phyloP scores from a whole-genome alignment of 2,329 filamentous ascomycete species.

The Ceratocystis ficicola region DNA sequence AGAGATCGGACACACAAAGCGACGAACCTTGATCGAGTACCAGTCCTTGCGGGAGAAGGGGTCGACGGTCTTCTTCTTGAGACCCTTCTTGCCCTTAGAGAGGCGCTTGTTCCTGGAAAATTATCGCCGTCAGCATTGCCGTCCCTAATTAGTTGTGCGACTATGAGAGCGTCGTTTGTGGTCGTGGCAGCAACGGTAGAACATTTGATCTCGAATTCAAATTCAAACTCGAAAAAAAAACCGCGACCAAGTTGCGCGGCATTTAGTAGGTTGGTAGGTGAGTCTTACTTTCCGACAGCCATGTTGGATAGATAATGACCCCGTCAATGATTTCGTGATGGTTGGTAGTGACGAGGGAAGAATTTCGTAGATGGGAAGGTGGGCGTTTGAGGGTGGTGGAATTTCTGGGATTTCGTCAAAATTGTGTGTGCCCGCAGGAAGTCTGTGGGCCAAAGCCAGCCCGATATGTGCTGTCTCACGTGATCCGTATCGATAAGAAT shows the following conservation, averaged over 20 bases:
- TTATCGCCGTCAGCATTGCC: conserved; percentile 25
- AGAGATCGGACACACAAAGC: not conserved
- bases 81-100: conserved; percentile 99
- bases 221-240: not conserved
- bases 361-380: conserved; percentile 20
- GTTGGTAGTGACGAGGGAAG: conserved; percentile 25
- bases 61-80: conserved; percentile 98
- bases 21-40: conserved; percentile 83
- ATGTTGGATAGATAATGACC: conserved; percentile 43
- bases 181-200: not conserved
- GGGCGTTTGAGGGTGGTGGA: conserved; percentile 22
- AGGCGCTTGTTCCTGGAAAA: conserved; percentile 89
- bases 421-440: conserved; percentile 21
- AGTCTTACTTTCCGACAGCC: conserved; percentile 48
- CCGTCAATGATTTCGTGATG: conserved; percentile 35
- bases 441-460: conserved; percentile 21
- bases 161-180: not conserved
- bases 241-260: not conserved
- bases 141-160: not conserved
- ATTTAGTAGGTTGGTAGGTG: not conserved
- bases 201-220: conserved; percentile 8
- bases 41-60: conserved; percentile 99
- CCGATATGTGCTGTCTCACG: conserved; percentile 15
- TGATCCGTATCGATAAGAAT: conserved; percentile 20
- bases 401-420: conserved; percentile 22